A percentile compares a stretch with the other conserved stretches of the same genome.
These are phyloP conservation scores for Allium fistulosum DNA, from an alignment of 106 monocot species.

Conservation along the genomic window DNA sequence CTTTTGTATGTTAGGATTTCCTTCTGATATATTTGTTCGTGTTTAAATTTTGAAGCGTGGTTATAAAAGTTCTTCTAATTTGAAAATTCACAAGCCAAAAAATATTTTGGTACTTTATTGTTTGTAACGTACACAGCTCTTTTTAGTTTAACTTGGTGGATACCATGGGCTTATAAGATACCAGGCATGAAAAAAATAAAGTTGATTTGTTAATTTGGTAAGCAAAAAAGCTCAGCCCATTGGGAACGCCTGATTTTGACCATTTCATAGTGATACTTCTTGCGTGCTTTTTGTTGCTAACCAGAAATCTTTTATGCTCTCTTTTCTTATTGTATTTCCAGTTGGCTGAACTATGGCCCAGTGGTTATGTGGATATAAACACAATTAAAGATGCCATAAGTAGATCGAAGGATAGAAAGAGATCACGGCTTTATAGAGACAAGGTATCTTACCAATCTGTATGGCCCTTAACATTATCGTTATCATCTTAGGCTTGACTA, in stretches of 20 bases:
- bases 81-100: too few relatives aligned
- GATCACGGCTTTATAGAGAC: conserved; percentile 31
- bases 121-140: too few relatives aligned
- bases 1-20: background rate
- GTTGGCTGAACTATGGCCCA: conserved; percentile 92
- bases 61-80: too few relatives aligned
- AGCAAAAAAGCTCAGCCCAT: background rate
- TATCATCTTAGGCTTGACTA: too few relatives aligned
- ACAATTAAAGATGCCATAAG: conserved; percentile 78
- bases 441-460: conserved; percentile 29
- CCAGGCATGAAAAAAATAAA: too few relatives aligned
- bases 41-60: background rate
- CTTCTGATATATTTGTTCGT: background rate
- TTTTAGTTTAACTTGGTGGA: too few relatives aligned
- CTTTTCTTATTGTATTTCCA: conserved; percentile 14
- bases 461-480: background rate
- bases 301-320: background rate
- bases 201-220: too few relatives aligned
- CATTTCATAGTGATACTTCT: background rate
- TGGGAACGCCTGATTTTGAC: background rate
- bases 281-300: background rate
- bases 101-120: too few relatives aligned
- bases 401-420: conserved; percentile 79
- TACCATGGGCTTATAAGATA: too few relatives aligned
- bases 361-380: conserved; percentile 89